Conservation (phyloP, 2,329 filamentous ascomycete genomes). For the Verticillium tricorpus region DNA sequence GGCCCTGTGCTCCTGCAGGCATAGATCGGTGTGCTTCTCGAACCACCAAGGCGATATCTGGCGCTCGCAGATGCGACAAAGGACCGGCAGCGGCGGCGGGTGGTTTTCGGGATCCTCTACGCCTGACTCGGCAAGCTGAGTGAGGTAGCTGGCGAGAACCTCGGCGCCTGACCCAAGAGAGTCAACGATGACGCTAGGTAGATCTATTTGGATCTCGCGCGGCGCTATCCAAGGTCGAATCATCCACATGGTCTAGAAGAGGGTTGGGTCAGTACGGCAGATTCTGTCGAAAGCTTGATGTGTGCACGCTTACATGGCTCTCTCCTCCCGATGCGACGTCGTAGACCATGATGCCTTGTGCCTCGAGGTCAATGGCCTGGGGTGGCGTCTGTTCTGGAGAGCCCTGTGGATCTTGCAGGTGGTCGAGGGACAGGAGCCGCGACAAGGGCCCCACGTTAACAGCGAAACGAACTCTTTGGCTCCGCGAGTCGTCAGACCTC, state of each 20-base stretch:
- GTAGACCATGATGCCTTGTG: constrained; percentile 97
- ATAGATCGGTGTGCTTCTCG: constrained; percentile 96
- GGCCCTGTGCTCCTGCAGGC: constrained; percentile 89
- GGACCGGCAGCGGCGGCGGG: constrained; percentile 75
- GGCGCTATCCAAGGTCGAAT: constrained; percentile 84
- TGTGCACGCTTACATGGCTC: constrained; percentile 67
- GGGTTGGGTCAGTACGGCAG: background rate
- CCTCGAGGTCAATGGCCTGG: constrained; percentile 74
- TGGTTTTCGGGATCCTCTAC: constrained; percentile 70
- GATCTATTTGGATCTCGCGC: constrained; percentile 91
- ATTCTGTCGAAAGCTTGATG: constrained; percentile 16
- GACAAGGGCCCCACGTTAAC: constrained; percentile 67
- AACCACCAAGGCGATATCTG: constrained; percentile 99
- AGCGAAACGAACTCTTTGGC: constrained; percentile 81
- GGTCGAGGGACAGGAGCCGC: constrained; percentile 49
- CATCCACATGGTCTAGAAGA: constrained; percentile 94
- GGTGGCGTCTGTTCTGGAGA: constrained; percentile 25
- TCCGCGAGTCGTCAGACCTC: constrained; percentile 88
- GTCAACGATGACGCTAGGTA: constrained; percentile 84
- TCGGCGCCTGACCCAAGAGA: constrained; percentile 92
- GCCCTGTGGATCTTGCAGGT: constrained; percentile 28
- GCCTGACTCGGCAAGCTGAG: constrained; percentile 78
- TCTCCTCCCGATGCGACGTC: constrained; percentile 81
- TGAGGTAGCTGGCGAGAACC: constrained; percentile 90
- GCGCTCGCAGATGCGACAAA: constrained; percentile 95